Evolutionary conservation across 805 yeast genomes (phyloP).

Genomic region (Candida ulmi): DNA sequence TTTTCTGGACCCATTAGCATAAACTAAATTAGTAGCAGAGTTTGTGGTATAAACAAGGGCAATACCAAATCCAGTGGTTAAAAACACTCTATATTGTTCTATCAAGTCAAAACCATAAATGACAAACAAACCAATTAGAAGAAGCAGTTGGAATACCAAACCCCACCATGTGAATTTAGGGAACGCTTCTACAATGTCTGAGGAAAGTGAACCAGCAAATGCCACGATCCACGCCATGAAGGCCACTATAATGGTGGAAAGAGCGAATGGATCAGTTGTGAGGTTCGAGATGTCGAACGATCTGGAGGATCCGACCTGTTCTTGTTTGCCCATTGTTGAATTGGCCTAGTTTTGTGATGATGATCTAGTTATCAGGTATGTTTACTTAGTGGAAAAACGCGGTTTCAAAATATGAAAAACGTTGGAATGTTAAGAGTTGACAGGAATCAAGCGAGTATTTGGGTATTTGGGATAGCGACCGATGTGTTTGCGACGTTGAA

Average conservation of each 20-base stretch:
- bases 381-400: too few species aligned
- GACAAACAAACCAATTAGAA: slow-evolving; percentile 45
- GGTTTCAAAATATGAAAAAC: background rate
- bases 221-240: slow-evolving; percentile 82
- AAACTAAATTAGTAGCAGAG: slow-evolving; percentile 74
- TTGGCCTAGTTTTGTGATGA: background rate
- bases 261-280: slow-evolving; percentile 81
- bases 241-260: slow-evolving; percentile 73
- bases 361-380: too few species aligned
- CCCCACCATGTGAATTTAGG: slow-evolving; percentile 98
- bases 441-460: background rate
- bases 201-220: slow-evolving; percentile 76
- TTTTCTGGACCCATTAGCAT: slow-evolving; percentile 53
- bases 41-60: slow-evolving; percentile 84
- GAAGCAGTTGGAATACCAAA: slow-evolving; percentile 65
- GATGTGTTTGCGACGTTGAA: too few species aligned
- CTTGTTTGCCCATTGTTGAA: background rate
- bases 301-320: background rate
- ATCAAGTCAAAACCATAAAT: slow-evolving; percentile 58
- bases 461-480: too few species aligned
- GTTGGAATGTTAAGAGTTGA: background rate
- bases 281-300: slow-evolving; percentile 40
- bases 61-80: slow-evolving; percentile 40
- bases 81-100: slow-evolving; percentile 57
- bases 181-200: slow-evolving; percentile 38